Base-by-base conservation (phyloP, 805 yeast species). In the Pichia nanzhaoensis region DNA sequence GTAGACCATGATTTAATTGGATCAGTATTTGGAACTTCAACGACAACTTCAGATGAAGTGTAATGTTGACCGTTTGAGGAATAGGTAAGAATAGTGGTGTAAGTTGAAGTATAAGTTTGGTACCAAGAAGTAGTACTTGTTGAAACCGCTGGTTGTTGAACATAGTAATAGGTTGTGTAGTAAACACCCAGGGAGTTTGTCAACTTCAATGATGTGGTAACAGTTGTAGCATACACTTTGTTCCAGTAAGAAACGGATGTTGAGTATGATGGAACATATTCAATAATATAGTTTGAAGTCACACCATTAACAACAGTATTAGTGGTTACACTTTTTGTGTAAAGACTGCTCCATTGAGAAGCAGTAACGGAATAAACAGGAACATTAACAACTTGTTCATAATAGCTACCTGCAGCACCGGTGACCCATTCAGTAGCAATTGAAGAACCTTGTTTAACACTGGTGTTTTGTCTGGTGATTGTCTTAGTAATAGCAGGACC, bases 241-340 rank as follows among this genome's bases (percentile, higher is more conserved):
- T 27, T 17, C 48, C 51, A 41, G 19, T 34, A 48, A n/a, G 17
- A 27, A 27, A 41, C 42, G 19, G 44, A 30, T 20, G 13, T 14
- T 4, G 42, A 41, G 24, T 44, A 45, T 4, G 44, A 32, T 21
- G 48, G 51, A 35, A 42, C 40, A 17, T 44, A 36, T 21, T 42
- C 41, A 32, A 44, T 16, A n/a, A 40, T 34, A 27, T 35, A 21
- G 4, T n/a, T 17, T 1, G 42, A 38, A 2, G 34, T 37, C 19
- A 17, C 3, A 4, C 42, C 44, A 5, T 18, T 13, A 16, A 9
- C 14, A 8, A 34, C 31, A 12, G 40, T 30, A 2, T 30, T 8
- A 3, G 19, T 7, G 2, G 51, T 44, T 2, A 28, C 10, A 7
- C n/a, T 4, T 19, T 39, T 19, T 2, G 47, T 35, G 19, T 39